phyloP scores from a whole-genome alignment of 495 filamentous ascomycete species.

The Aspergillus ostianus region DNA sequence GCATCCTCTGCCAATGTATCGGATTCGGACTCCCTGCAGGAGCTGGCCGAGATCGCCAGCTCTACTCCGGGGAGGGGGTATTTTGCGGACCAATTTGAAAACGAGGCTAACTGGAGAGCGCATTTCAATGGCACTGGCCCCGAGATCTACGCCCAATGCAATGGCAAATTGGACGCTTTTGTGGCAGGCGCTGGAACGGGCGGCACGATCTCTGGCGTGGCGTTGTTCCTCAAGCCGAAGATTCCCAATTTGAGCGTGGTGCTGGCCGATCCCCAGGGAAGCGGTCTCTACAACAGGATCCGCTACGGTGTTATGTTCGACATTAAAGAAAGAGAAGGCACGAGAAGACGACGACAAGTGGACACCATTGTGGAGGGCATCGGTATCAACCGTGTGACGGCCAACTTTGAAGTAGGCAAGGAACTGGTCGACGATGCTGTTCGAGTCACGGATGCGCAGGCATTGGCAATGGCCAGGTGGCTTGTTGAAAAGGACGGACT shows the following conservation, averaged over 20 bases:
- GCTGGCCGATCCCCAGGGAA: conserved; percentile 91
- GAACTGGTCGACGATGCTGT: conserved; percentile 86
- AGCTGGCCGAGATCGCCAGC: conserved; percentile 7
- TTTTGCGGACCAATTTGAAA: conserved; percentile 98
- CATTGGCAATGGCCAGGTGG: conserved; percentile 89
- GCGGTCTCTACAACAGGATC: conserved; percentile 87
- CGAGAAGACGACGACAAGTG: conserved; percentile 81
- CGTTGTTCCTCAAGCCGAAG: conserved; percentile 72
- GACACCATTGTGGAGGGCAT: conserved; percentile 97
- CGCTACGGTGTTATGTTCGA: conserved; percentile 96
- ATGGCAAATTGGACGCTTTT: conserved; percentile 79
- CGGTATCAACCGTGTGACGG: conserved; percentile 87
- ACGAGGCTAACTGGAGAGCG: conserved; percentile 77
- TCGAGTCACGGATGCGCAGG: conserved; percentile 87
- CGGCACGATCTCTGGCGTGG: conserved; percentile 87
- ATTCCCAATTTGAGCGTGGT: conserved; percentile 67
- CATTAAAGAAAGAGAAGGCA: conserved; percentile 81
- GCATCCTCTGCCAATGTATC: conserved; percentile 36
- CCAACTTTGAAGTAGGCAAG: conserved; percentile 85
- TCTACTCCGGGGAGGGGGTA: conserved; percentile 58
- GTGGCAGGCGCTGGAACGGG: conserved; percentile 95
- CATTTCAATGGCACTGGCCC: conserved; percentile 83
- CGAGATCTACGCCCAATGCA: conserved; percentile 80
- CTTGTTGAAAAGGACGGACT: conserved; percentile 95
- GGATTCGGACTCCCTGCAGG: conserved; percentile 13